Percentiles rank a stretch among this genome's conserved stretches.
Conservation (phyloP, 2,329 filamentous ascomycete species). For the Hymenoscyphus occultus region DNA sequence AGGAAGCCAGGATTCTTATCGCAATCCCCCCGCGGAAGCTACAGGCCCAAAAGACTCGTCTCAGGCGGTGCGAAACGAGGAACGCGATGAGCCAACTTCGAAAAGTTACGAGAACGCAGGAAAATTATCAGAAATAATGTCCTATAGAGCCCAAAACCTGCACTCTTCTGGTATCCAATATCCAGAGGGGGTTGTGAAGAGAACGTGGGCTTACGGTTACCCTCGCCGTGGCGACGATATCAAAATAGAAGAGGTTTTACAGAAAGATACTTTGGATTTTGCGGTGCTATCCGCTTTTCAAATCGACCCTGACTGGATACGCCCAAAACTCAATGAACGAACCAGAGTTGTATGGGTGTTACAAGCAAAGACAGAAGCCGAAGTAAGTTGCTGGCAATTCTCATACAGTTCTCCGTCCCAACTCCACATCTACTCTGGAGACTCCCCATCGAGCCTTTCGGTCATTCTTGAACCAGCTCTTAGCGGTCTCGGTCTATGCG, state of each 20-base stretch:
- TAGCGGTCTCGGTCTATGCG: no score
- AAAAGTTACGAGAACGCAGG: background rate
- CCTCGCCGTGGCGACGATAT: conserved; percentile 67
- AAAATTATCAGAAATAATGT: conserved; percentile 8
- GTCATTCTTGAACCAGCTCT: background rate
- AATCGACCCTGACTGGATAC: conserved; percentile 64
- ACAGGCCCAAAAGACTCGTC: background rate
- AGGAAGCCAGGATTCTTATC: background rate
- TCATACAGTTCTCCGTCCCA: background rate
- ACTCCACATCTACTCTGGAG: background rate
- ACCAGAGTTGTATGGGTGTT: conserved; percentile 63
- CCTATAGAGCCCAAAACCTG: conserved; percentile 2
- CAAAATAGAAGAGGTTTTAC: conserved; percentile 81
- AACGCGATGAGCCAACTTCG: background rate
- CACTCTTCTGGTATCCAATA: conserved; percentile 30
- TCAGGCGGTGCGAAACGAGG: background rate
- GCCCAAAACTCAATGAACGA: conserved; percentile 57
- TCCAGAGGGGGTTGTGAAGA: conserved; percentile 65
- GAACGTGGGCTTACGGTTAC: conserved; percentile 70
- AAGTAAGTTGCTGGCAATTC: conserved; percentile 42
- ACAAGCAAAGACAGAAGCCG: conserved; percentile 50
- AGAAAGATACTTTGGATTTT: conserved; percentile 67
- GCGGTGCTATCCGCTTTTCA: conserved; percentile 85
- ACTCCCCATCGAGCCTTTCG: background rate
- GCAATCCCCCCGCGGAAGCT: background rate